A percentile compares a stretch with the other conserved stretches of the same genome.
Conservation (phyloP, 306 rosid species). For the Hippophae gyantsensis region DNA sequence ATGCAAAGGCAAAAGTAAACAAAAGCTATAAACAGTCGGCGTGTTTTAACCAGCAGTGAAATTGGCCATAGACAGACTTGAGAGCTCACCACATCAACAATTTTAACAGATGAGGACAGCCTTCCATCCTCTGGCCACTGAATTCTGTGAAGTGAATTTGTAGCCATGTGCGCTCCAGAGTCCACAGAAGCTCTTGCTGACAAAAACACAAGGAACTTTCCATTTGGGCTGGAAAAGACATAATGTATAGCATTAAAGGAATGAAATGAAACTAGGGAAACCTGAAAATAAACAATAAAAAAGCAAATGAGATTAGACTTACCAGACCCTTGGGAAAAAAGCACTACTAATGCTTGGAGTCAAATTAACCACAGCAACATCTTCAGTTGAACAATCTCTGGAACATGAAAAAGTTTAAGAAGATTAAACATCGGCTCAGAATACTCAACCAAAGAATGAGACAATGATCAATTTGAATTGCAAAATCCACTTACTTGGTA, state of each 20-base stretch:
- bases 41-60: not conserved
- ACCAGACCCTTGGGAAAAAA: conserved; percentile 79
- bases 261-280: not conserved
- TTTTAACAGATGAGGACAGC: conserved; percentile 27
- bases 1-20: not conserved
- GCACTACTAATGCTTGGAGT: conserved; percentile 70
- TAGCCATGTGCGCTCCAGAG: conserved; percentile 72
- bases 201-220: conserved; percentile 61
- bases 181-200: conserved; percentile 68
- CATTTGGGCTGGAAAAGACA: conserved; percentile 65
- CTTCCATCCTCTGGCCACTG: conserved; percentile 58
- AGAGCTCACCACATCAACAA: conserved; percentile 57
- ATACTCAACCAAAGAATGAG: no score
- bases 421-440: not conserved
- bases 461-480: not conserved
- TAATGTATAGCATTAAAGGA: not conserved
- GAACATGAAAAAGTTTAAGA: conserved; percentile 13
- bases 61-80: not conserved
- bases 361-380: conserved; percentile 30
- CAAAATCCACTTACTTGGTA: conserved; percentile 41
- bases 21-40: not conserved
- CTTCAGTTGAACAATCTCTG: conserved; percentile 42
- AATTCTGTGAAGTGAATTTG: conserved; percentile 80
- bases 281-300: not conserved
- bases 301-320: conserved; percentile 10